These are phyloP conservation scores for Akanthomyces dipterigenus DNA, from an alignment of 2,329 filamentous ascomycete genomes.

Conservation along the genomic window DNA sequence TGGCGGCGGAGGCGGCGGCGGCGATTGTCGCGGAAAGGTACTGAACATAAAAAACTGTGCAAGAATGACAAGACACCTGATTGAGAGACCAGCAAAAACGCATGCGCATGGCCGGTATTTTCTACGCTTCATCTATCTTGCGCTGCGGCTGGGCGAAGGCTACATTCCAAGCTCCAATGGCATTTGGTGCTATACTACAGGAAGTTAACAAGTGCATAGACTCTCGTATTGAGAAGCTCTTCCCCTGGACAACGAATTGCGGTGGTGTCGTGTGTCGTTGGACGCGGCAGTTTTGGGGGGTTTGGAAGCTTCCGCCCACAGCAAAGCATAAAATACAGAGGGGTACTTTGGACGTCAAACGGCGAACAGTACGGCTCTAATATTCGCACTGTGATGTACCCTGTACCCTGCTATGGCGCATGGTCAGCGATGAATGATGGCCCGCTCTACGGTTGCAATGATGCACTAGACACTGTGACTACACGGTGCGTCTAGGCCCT, in stretches of 20 bases:
- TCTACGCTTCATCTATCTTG: neutral
- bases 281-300: constrained; percentile 7
- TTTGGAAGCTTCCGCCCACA: constrained; percentile 8
- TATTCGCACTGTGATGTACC: neutral
- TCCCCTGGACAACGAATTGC: neutral
- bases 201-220: no score
- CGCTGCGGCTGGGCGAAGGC: neutral
- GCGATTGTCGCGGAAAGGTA: neutral
- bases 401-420: no score
- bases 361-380: neutral
- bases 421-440: neutral
- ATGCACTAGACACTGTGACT: neutral
- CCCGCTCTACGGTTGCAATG: neutral
- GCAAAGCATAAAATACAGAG: neutral
- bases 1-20: no score
- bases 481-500: neutral
- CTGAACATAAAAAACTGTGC: neutral
- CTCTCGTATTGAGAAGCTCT: neutral
- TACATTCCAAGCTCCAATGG: neutral
- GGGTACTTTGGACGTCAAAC: neutral
- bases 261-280: constrained; percentile 9
- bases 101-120: neutral
- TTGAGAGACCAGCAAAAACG: neutral
- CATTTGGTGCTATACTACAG: neutral
- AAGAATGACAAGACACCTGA: neutral